Evolutionary conservation across 805 yeast genomes (phyloP), one percentile per base, ranked within the genome.

Genomic region (Candida easanensis): DNA sequence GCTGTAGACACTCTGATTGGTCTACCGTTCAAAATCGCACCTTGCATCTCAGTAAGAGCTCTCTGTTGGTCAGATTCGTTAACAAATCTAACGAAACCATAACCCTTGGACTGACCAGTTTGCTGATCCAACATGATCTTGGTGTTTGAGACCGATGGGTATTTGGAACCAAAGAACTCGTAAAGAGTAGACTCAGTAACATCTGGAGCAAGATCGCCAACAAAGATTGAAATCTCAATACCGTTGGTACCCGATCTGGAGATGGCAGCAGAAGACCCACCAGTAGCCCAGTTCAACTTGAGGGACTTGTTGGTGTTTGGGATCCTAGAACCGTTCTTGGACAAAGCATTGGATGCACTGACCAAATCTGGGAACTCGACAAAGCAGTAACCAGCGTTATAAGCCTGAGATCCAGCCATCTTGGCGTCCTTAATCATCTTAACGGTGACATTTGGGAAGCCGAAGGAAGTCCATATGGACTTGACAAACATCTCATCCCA

Each of bases 71-170:
- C 88, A 10, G 72, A 71, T 47, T 77, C 81, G 45, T 74, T 73
- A 27, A 71, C 57, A 59, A 89, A 88, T 48, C 87, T 79, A n/a
- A 88, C 87, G 68, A 90, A 90, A 2, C 97, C 97, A 63, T 84
- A 89, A 11, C 96, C 96, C 57, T 86, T 81, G 6, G 91, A 77
- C 38, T 73, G 73, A 23, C 83, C 82, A 1, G 95, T 80, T 11
- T 64, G 59, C 30, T 79, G 81, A 62, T 89, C 96, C 38, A 76
- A 62, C 81, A 89, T 88, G 48, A 89, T 78, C 57, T 84, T 88
- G 6, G 82, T 93, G 52, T 83, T 81, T 40, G 80, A 74, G 41
- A 88, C 79, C 6, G 90, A 84, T 2, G 90, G 82, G 58, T 77
- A 89, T 46, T 79, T 76, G 5, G 78, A 64, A 47, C 78, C 80